Base-by-base conservation (phyloP, 192 early-diverging fungal genomes). In the Coemansia brasiliensis region DNA sequence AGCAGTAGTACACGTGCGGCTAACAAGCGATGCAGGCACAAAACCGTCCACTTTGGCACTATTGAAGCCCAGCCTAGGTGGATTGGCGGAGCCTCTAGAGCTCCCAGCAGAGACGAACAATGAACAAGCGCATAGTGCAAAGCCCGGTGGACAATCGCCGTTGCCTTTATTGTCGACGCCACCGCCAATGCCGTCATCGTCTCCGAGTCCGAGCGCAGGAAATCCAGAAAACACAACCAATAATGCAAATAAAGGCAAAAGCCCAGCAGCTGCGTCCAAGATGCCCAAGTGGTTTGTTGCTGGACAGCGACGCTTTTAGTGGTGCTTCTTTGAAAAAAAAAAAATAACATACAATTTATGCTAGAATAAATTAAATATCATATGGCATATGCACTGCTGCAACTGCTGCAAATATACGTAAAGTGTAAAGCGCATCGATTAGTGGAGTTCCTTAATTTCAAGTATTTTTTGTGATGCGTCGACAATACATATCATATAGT, bases 211-310 rank as follows among this genome's bases (percentile, higher is more conserved):
- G 49, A 51, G 49, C 49, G 49, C 49, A 5, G 15, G n/a, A 12
- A 29, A 27, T 32, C 6, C 49, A 16, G 25, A 20, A 26, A 35
- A 9, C 32, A 5, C 20, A 11, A 11, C 20, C 45, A 46, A 15
- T 3, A 46, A 7, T 46, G 15, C 18, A 46, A 41, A 8, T 41
- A 12, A 16, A 41, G 13, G 13, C 21, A 50, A 6, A 50, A 50
- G 10, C 10, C 20, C 32, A 35, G 32, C 32, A 11, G 15, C 21
- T 32, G 27, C 26, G 49, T n/a, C 49, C 26, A 51, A 41, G 26
- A 67, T 78, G 68, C 74, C 74, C 21, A 78, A 78, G 39, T 78
- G 74, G 74, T 71, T 78, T 26, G 21, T 61, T 18, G 74, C 74
- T 52, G 74, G 74, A 3, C 63, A 71, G 41, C 55, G 43, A 15